phyloP scores from a whole-genome alignment of 805 yeast genomes.

The Teunomyces panamensis region DNA sequence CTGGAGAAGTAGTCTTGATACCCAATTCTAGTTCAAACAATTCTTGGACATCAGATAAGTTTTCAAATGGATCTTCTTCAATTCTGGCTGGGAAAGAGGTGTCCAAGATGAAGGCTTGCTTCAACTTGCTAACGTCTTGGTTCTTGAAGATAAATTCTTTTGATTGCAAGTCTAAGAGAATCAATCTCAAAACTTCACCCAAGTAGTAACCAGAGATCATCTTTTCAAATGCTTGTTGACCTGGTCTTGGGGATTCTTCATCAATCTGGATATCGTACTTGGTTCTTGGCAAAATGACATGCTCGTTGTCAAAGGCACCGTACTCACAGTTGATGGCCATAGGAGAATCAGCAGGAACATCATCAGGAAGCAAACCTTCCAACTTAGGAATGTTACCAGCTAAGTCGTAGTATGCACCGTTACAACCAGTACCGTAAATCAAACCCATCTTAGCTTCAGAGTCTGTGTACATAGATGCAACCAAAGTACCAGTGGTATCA shows the following conservation, averaged over 20 bases:
- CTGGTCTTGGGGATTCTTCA: slow-evolving; percentile 87
- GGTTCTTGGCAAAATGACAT: slow-evolving; percentile 79
- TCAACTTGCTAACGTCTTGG: slow-evolving; percentile 65
- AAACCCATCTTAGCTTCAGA: slow-evolving; percentile 89
- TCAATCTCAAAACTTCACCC: slow-evolving; percentile 86
- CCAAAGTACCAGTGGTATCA: slow-evolving; percentile 96
- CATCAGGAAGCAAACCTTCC: slow-evolving; percentile 63
- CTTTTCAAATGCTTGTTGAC: slow-evolving; percentile 93
- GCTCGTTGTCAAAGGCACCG: slow-evolving; percentile 96
- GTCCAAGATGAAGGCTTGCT: slow-evolving; percentile 71
- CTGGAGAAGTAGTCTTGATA: slow-evolving; percentile 67
- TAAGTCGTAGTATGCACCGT: slow-evolving; percentile 90
- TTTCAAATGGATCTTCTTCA: slow-evolving; percentile 87
- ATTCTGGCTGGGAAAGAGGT: slow-evolving; percentile 83
- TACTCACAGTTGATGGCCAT: slow-evolving; percentile 99
- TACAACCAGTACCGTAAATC: slow-evolving; percentile 96
- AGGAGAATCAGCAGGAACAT: slow-evolving; percentile 59
- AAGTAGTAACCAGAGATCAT: slow-evolving; percentile 96
- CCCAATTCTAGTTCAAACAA: slow-evolving; percentile 59
- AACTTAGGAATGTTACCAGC: slow-evolving; percentile 76
- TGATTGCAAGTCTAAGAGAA: slow-evolving; percentile 66
- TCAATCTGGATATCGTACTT: slow-evolving; percentile 82
- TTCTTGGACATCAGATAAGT: slow-evolving; percentile 69
- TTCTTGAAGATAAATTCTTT: slow-evolving; percentile 61
- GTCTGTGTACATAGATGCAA: slow-evolving; percentile 91